Evolutionary conservation across 2,329 filamentous ascomycete genomes (phyloP), one percentile per base, ranked within the genome.

Genomic region (Alternaria arborescens): DNA sequence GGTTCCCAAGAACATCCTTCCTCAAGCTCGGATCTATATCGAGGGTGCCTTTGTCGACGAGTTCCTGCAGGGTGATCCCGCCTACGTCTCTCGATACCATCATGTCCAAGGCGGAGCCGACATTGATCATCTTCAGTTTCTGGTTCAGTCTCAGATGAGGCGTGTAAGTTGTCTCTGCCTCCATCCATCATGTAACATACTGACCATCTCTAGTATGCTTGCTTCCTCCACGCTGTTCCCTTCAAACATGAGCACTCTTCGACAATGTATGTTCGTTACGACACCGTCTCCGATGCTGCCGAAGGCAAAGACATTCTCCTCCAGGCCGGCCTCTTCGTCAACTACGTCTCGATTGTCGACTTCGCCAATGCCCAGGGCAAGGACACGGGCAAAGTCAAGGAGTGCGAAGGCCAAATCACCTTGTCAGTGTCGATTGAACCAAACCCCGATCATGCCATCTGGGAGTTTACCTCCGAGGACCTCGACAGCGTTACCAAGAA

Each of bases 261-360:
- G 5, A 24, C 30, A 8, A 50, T 50, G 30, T 50, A 24, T 34
- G 34, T 36, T 8, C 71, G 71, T 52, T 82, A 81, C 64, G 79
- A 82, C 55, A 72, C 77, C 54, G 61, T 81, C n/a, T 62, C 66
- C 20, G 72, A 78, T 22, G 74, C 79, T n/a, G 61, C 64, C 16
- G 68, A 73, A 30, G 74, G 65, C 36, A 68, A 73, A 44, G 52
- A 68, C 8, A 59, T 71, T 20, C 64, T 78, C 8, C 50, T 66
- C 7, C 54, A 68, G 16, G 65, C 69, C 26, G 66, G 63, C 20
- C 74, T 71, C 61, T 18, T 38, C 3, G 64, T 71, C 26, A 51
- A 63, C 10, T 74, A 66, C 60, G 60, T 73, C 36, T 66, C 67
- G 11, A 60, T 63, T 14, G 66, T 70, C 28, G 68, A 74, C 28